Evolutionary conservation across 2,329 filamentous ascomycete species (phyloP).

Genomic region (Monosporascus sp.): DNA sequence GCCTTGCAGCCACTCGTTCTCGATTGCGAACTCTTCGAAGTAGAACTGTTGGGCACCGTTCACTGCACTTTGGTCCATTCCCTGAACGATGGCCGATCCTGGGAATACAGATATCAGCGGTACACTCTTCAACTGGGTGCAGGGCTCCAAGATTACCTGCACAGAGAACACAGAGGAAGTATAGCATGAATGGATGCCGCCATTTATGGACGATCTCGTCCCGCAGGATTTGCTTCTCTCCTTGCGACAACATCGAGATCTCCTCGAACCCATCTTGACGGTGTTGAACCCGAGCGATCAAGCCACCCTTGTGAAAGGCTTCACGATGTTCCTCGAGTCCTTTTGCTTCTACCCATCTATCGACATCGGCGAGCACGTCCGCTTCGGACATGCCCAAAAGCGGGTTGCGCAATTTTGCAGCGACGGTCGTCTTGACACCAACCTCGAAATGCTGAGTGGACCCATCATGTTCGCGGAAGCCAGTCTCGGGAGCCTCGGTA

Average conservation of each 20-base stretch:
- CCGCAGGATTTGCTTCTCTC: conserved; percentile 51
- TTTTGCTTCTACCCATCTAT: conserved; percentile 29
- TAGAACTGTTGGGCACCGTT: conserved; percentile 65
- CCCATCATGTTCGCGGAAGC: neutral
- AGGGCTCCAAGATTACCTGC: conserved; percentile 17
- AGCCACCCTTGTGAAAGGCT: conserved; percentile 12
- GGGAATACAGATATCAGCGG: conserved; percentile 33
- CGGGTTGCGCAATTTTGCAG: conserved; percentile 7
- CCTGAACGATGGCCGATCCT: conserved; percentile 55
- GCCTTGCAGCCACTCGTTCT: conserved; percentile 49
- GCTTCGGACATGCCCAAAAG: conserved; percentile 6
- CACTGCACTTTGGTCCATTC: conserved; percentile 64
- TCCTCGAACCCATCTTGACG: conserved; percentile 42
- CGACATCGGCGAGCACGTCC: conserved; percentile 25
- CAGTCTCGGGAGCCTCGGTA: conserved; percentile 1
- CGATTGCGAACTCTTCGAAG: conserved; percentile 53
- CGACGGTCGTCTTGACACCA: neutral
- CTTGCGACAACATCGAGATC: conserved; percentile 41
- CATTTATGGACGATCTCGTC: conserved; percentile 60
- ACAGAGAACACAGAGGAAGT: conserved; percentile 52
- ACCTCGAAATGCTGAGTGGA: neutral
- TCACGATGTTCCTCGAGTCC: conserved; percentile 30
- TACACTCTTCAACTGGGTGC: conserved; percentile 28
- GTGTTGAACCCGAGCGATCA: conserved; percentile 22
- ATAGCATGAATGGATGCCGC: conserved; percentile 60